Percentiles rank a stretch among this genome's conserved stretches.
These are phyloP conservation scores for peach (Prunus persica) DNA, from an alignment of 306 rosid genomes.

Conservation along the genomic window Prunus_persica_NCBIv2 NC_034010.1:18487001-18487500, in stretches of 20 bases:
- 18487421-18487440: constrained; percentile 48
- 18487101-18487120: constrained; percentile 52
- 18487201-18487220: constrained; percentile 57
- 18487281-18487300: constrained; percentile 46
- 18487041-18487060: constrained; percentile 40
- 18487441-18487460: constrained; percentile 44
- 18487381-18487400: constrained; percentile 52
- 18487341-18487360: constrained; percentile 31
- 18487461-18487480: constrained; percentile 42
- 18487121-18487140: constrained; percentile 31
- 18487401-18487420: constrained; percentile 30
- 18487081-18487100: constrained; percentile 14
- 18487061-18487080: constrained; percentile 32
- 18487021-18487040: constrained; percentile 36
- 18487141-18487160: constrained; percentile 29
- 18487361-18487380: constrained; percentile 52
- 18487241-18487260: constrained; percentile 45
- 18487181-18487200: constrained; percentile 68
- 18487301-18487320: constrained; percentile 84
- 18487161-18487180: constrained; percentile 32
- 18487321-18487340: constrained; percentile 43
- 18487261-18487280: constrained; percentile 35
- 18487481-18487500: constrained; percentile 46
- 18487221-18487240: constrained; percentile 57
- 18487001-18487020: constrained; percentile 31